Evolutionary conservation across 2,329 filamentous ascomycete genomes (phyloP).

Genomic region (Colletotrichum tofieldiae): DNA sequence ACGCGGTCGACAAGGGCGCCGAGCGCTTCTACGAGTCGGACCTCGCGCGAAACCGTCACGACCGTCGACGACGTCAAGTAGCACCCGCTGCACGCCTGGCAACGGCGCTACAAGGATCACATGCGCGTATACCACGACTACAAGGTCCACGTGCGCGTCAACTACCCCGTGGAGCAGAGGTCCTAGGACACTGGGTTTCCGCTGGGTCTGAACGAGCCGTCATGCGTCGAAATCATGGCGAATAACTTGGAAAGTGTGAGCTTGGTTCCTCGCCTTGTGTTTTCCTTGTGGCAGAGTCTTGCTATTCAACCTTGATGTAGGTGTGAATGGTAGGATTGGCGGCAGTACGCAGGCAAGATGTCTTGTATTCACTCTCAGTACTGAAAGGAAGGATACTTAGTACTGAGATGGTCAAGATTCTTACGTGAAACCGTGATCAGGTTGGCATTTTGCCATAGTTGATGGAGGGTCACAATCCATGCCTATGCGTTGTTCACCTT

Average conservation of each 20-base stretch:
- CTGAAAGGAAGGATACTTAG: background rate
- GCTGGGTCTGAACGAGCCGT: background rate
- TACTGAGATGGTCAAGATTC: background rate
- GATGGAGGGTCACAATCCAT: too few species aligned
- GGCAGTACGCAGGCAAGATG: constrained; percentile 11
- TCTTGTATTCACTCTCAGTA: constrained; percentile 3
- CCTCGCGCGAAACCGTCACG: background rate
- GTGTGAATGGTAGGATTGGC: constrained; percentile 3
- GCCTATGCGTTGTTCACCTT: too few species aligned
- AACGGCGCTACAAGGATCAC: background rate
- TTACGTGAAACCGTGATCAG: background rate
- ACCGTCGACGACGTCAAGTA: constrained; percentile 1
- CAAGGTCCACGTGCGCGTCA: constrained; percentile 13
- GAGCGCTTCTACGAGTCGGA: background rate
- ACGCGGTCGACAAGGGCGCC: background rate
- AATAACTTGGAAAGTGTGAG: background rate
- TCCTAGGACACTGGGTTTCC: constrained; percentile 2
- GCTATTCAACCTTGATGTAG: background rate
- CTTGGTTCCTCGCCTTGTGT: too few species aligned
- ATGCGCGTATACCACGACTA: background rate
- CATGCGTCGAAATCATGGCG: background rate
- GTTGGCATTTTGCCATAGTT: background rate
- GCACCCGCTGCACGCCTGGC: constrained; percentile 9
- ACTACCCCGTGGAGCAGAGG: background rate
- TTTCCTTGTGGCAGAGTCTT: background rate